Percentiles rank a stretch among this genome's conserved stretches.
Conservation (phyloP, 2,329 filamentous ascomycete genomes). For the Aspergillus felis region DNA sequence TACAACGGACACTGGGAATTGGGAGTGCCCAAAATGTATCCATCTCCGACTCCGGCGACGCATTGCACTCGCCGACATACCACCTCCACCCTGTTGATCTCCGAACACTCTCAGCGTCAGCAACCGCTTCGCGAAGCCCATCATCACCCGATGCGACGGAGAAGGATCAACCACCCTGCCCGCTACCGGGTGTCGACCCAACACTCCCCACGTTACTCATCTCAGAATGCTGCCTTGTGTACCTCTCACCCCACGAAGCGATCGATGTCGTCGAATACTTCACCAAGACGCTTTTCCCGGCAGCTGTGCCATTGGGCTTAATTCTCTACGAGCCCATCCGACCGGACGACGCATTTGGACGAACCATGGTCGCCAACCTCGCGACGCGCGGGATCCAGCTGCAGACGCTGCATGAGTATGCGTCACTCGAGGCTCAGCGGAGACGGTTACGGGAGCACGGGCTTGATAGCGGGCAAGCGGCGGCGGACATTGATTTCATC, state of each 20-base stretch:
- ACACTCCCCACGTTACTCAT: conserved; percentile 75
- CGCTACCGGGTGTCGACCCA: conserved; percentile 48
- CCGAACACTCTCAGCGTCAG: conserved; percentile 47
- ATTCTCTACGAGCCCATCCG: conserved; percentile 87
- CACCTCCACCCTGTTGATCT: conserved; percentile 67
- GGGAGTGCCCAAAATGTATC: conserved; percentile 26
- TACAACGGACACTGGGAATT: conserved; percentile 30
- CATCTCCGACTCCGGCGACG: conserved; percentile 37
- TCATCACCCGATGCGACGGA: conserved; percentile 16
- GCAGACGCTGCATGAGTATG: conserved; percentile 74
- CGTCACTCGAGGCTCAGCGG: conserved; percentile 64
- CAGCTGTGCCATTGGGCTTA: conserved; percentile 53
- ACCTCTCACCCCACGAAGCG: conserved; percentile 66
- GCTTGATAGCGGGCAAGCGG: conserved; percentile 56
- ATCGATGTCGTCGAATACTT: conserved; percentile 64
- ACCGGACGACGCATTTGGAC: conserved; percentile 80
- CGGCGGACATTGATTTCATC: conserved; percentile 62
- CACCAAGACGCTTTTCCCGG: conserved; percentile 45
- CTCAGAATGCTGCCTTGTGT: conserved; percentile 94
- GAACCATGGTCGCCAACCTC: conserved; percentile 88
- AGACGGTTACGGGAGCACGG: conserved; percentile 63
- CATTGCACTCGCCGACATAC: conserved; percentile 46
- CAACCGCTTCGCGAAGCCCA: conserved; percentile 19
- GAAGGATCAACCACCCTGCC: conserved; percentile 5
- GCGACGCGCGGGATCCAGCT: conserved; percentile 76